Base-by-base conservation (phyloP, 352 stramenopile genomes). In the Pythium volutum region DNA sequence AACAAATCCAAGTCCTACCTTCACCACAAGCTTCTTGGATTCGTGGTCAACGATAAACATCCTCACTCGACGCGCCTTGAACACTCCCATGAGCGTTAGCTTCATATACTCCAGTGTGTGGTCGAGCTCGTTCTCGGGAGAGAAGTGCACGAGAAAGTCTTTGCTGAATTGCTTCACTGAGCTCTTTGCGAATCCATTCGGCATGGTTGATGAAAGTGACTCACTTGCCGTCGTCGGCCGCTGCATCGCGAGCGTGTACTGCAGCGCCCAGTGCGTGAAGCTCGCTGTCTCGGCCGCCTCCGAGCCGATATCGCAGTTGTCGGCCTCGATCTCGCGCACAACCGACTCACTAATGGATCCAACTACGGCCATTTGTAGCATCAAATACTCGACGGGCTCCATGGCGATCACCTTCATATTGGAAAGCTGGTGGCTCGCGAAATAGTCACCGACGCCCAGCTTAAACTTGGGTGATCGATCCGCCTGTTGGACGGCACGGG, bases 81-180 rank as follows among this genome's bases (percentile, higher is more conserved):
- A 93, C 55, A 79, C 73, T 3, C 66, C 69, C 12, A 69, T 79
- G 15, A 93, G 64, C 0, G 78, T 71, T 16, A 68, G 77, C 63
- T 88, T 80, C 57, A 88, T 57, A 47, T 84, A 81, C 61, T 93
- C 83, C 3, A 91, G 70, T 4, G 81, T 89, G 49, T 91, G 81
- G 57, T 93, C 81, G 1, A 91, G 62, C 56, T 93, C 84, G 39
- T 89, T 87, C 46, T 93, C 84, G 0, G 84, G 84, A 15, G 77
- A 82, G 25, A 93, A 85, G 42, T 84, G 84, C 14, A 82, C 66
- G n/a, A 91, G 77, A 38, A 86, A 73, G 29, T 93, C 81, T 31
- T 89, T 88, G 70, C 76, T 88, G 57, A 89, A 93, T 2, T 79
- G 69, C 65, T 88, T 90, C 6, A 82, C 66, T 0, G 84, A 86